Evolutionary conservation across 306 rosid species (phyloP), one percentile per base, ranked within the genome.

Genomic region (Dicorynia guianensis): DNA sequence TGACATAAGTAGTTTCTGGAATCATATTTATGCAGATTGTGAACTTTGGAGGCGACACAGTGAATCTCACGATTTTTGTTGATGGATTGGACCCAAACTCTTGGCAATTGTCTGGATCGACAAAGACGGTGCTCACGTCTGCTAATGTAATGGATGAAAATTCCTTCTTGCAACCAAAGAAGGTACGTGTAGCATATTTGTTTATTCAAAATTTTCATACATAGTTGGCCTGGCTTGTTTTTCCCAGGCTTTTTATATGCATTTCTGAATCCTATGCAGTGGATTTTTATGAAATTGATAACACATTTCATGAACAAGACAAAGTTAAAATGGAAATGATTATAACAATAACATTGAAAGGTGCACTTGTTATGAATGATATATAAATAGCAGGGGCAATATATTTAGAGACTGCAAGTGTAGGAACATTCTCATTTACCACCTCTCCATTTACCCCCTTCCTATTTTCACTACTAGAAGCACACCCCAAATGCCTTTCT

Each of bases 71-170:
- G 68, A 81, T 95, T 50, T 68, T 76, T 18, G 47, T 90, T 12
- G 52, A 53, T 9, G 91, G 89, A 61, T 80, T 90, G 79, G 90
- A 80, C 67, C 78, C 76, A 8, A 86, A 85, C 75, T 69, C 83
- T 61, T 52, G 69, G 39, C 69, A 42, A 38, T 50, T 82, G 47
- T 83, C 92, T 11, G 91, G 93, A 36, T 82, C 92, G 36, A 80
- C 71, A 4, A 80, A 71, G 86, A 87, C 91, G 11, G 80, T 95
- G 35, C 89, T 95, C 62, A 90, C 96, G 1, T 89, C 98, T 63
- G 42, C 42, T 74, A 88, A 90, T 78, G 71, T 86, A 59, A 87
- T 71, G 91, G 97, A 95, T 58, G 98, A 95, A 76, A 95, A 95
- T 76, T 88, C 98, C 49, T 95, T 95, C 83, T 36, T 81, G 5